A percentile compares a stretch with the other conserved stretches of the same genome.
Evolutionary conservation across 768 basidiomycete genomes (phyloP).

Genomic region (Suillus subaureus): DNA sequence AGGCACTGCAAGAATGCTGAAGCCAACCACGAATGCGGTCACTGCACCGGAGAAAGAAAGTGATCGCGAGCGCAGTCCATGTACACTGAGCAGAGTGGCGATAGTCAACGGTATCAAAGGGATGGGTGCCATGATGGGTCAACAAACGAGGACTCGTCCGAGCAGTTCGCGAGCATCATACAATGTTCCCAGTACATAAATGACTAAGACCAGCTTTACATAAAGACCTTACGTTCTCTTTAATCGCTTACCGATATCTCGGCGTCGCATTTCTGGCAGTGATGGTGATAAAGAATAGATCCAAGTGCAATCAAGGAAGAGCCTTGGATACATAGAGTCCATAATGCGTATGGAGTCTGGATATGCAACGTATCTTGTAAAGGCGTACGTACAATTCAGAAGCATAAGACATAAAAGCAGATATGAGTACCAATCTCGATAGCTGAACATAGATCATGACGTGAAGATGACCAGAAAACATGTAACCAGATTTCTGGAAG

Average conservation of each 20-base stretch:
- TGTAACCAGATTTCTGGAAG: not conserved
- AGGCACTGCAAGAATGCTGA: constrained; percentile 68
- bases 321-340: not conserved
- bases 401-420: not conserved
- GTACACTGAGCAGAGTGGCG: constrained; percentile 57
- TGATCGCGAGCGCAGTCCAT: constrained; percentile 75
- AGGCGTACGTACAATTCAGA: not conserved
- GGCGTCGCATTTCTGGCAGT: not conserved
- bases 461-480: not conserved
- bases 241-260: not conserved
- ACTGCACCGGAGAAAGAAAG: constrained; percentile 76
- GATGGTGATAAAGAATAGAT: not conserved
- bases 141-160: not conserved
- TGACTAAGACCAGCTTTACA: no score
- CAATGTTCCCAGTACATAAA: not conserved
- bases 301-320: not conserved
- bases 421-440: not conserved
- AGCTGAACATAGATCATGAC: not conserved
- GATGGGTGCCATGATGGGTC: constrained; percentile 22
- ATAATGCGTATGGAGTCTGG: not conserved
- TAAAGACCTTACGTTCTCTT: not conserved
- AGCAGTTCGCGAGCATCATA: not conserved
- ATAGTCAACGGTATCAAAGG: constrained; percentile 46
- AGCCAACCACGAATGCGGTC: constrained; percentile 78
- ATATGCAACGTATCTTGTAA: not conserved